These are phyloP conservation scores for Omphalea diandra DNA, from an alignment of 441 rosid species.

Conservation along the genomic window DNA sequence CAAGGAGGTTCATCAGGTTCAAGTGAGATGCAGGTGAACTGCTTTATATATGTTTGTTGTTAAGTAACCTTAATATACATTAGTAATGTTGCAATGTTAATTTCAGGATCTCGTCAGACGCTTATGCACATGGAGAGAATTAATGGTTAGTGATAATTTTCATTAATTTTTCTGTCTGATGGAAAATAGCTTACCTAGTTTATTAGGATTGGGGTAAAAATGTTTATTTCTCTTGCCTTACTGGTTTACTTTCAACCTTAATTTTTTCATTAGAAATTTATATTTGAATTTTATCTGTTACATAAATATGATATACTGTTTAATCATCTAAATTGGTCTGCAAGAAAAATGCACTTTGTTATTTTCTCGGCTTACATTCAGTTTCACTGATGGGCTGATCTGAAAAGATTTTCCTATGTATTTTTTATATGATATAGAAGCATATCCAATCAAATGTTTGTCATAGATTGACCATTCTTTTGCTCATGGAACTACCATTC, in stretches of 20 bases:
- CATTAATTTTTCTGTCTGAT: slow-evolving; percentile 7
- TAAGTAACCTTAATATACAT: slow-evolving; percentile 3
- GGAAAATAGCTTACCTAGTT: slow-evolving; percentile 11
- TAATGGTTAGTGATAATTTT: slow-evolving; percentile 60
- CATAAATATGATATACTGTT: background rate
- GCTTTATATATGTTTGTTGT: slow-evolving; percentile 6
- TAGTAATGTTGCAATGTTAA: slow-evolving; percentile 20
- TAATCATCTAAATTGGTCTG: background rate
- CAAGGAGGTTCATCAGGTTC: slow-evolving; percentile 48
- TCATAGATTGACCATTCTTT: slow-evolving; percentile 23
- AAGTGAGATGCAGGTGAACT: slow-evolving; percentile 57
- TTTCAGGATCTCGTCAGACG: slow-evolving; percentile 76
- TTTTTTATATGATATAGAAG: background rate
- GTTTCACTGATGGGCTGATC: background rate
- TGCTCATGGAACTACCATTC: slow-evolving; percentile 23
- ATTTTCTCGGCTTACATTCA: slow-evolving; percentile 8
- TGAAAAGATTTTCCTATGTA: background rate
- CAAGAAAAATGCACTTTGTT: background rate
- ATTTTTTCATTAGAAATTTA: background rate
- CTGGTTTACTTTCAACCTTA: background rate
- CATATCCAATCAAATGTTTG: slow-evolving; percentile 7
- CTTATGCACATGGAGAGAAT: slow-evolving; percentile 89
- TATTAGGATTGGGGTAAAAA: background rate
- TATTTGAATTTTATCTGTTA: background rate
- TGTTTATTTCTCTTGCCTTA: background rate